These are phyloP conservation scores for Leccinum truebloodii DNA, from an alignment of 768 basidiomycete genomes.

Conservation along the genomic window DNA sequence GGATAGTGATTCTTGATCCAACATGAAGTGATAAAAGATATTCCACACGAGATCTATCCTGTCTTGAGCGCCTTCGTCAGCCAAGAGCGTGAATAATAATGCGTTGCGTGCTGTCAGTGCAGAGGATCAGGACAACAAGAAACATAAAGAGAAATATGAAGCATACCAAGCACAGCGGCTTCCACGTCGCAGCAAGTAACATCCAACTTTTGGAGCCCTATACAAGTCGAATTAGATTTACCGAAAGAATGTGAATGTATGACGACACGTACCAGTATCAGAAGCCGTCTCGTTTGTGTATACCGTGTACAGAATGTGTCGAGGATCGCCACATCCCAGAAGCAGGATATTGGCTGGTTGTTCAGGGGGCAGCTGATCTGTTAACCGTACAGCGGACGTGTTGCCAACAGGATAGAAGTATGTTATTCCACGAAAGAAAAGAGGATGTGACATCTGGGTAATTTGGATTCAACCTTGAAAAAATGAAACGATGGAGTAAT, in stretches of 20 bases:
- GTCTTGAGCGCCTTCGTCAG: conserved; percentile 21
- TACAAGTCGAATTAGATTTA: neutral
- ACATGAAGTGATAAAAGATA: conserved; percentile 32
- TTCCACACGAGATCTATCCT: conserved; percentile 29
- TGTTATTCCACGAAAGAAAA: conserved; percentile 29
- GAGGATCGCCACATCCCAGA: conserved; percentile 58
- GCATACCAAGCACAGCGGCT: conserved; percentile 31
- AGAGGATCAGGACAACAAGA: neutral
- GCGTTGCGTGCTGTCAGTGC: conserved; percentile 29
- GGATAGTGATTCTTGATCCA: conserved; percentile 25
- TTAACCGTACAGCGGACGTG: conserved; percentile 53
- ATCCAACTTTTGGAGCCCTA: conserved; percentile 29
- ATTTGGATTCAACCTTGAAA: neutral
- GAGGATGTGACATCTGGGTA: conserved; percentile 26
- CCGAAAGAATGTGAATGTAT: neutral
- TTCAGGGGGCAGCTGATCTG: conserved; percentile 48
- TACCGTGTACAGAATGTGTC: conserved; percentile 54
- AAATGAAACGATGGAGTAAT: neutral
- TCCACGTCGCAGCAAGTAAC: conserved; percentile 34
- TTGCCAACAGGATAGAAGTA: conserved; percentile 65
- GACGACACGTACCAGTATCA: conserved; percentile 9
- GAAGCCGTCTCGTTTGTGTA: conserved; percentile 19
- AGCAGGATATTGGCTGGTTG: conserved; percentile 49
- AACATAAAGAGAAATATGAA: neutral
- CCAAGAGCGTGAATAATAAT: conserved; percentile 30